A percentile compares a stretch with the other conserved stretches of the same genome.
Conservation (phyloP, 164 flowering plant genomes). For the Dillenia suffruticosa region DNA sequence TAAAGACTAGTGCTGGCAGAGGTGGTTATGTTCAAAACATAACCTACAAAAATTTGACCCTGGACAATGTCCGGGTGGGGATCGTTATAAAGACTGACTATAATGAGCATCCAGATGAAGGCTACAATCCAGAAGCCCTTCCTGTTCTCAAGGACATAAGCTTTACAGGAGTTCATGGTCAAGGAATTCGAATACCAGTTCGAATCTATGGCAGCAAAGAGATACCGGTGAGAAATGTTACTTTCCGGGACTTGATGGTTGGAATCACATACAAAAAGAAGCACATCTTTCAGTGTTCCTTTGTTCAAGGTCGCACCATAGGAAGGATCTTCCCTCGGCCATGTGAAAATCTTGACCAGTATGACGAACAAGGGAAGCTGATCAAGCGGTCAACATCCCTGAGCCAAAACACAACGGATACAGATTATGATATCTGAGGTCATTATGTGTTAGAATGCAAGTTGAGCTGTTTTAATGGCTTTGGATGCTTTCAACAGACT, state of each 20-base stretch:
- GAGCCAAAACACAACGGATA: constrained; percentile 51
- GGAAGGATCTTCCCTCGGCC: constrained; percentile 83
- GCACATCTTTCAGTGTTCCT: constrained; percentile 90
- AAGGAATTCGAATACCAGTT: constrained; percentile 90
- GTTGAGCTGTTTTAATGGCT: too few species aligned
- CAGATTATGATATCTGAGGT: constrained; percentile 71
- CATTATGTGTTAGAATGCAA: too few species aligned
- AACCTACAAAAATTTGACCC: constrained; percentile 60
- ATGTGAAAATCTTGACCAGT: constrained; percentile 83
- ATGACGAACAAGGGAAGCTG: constrained; percentile 57
- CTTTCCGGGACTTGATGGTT: constrained; percentile 81
- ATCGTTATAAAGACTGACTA: constrained; percentile 87
- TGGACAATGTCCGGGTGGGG: constrained; percentile 81
- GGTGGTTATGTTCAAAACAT: constrained; percentile 84
- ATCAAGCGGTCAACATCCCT: constrained; percentile 54
- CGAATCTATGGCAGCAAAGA: constrained; percentile 88
- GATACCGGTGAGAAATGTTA: constrained; percentile 74
- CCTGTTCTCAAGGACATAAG: constrained; percentile 63
- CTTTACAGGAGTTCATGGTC: constrained; percentile 73
- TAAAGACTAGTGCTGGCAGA: constrained; percentile 89
- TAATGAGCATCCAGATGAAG: constrained; percentile 89
- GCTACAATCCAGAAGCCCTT: constrained; percentile 61
- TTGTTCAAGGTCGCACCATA: constrained; percentile 73
- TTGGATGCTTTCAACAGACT: too few species aligned
- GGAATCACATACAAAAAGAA: constrained; percentile 89